Base-by-base conservation (phyloP, 192 early-diverging fungal genomes). In the Coemansia aciculifera region DNA sequence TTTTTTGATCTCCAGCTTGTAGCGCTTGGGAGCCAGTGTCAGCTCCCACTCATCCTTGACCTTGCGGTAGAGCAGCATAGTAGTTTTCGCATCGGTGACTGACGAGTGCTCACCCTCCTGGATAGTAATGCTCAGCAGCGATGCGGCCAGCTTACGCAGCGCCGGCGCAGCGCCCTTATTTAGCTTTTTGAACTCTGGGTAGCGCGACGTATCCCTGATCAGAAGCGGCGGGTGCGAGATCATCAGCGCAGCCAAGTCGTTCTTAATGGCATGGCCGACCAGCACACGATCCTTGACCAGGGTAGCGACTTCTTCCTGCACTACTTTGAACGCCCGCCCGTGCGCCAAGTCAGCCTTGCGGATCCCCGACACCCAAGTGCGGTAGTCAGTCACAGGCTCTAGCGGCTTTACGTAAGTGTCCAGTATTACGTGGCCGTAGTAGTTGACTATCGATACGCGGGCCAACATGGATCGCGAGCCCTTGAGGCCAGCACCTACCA, bases 401-500 rank as follows among this genome's bases (percentile, higher is more conserved):
- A 78, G 37, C 1, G 98, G 94, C 52, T 81, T 68, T 1, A 99
- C 98, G 77, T 84, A 98, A 3, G 80, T 84, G 84, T 99, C 98
- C 63, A 95, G 68, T 2, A 99, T 64, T 0, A 87, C 81, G 34
- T 92, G 88, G 3, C 98, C 96, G 69, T 97, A 87, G 78, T 86
- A 98, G 83, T 99, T 99, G 59, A 98, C 95, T 2, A 99, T 69
- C 38, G 86, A 88, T n/a, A 98, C 92, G 29, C 96, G 85, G 2
- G 95, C 98, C 49, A 99, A 72, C 29, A 89, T 90, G n/a, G 98
- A 96, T 32, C 89, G 72, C 15, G 57, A 75, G 3, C 95, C 98
- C 38, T 89, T 88, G 29, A 86, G 86, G 10, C 96, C 98, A 19
- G 93, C 93, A 36, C 98, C 96, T 27, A 99, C 96, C 96, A 98